Evolutionary conservation across 1,284 basidiomycete species (phyloP).

Genomic region (Ustilago cynodontis): DNA sequence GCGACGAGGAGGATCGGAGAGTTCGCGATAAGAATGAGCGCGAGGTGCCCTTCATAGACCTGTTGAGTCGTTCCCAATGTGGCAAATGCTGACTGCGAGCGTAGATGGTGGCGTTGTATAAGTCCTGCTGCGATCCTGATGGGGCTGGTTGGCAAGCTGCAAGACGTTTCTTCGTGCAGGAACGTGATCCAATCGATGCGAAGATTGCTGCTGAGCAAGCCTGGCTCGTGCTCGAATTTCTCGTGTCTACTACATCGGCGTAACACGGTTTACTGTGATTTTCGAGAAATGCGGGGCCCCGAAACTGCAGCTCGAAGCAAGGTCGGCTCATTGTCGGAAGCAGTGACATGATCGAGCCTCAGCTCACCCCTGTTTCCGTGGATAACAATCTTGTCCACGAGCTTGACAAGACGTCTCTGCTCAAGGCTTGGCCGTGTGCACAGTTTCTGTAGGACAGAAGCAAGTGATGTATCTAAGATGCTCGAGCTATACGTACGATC

Average conservation of each 20-base stretch:
- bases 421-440: too few species aligned
- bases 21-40: slow-evolving; percentile 1
- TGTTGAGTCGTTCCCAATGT: not conserved
- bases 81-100: not conserved
- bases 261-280: not conserved
- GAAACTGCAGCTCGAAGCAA: not conserved
- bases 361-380: too few species aligned
- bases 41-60: slow-evolving; percentile 23
- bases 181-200: not conserved
- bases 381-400: too few species aligned
- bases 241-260: not conserved
- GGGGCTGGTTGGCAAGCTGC: too few species aligned
- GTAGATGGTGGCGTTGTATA: not conserved
- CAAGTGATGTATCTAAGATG: not conserved
- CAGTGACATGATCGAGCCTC: not conserved
- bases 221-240: not conserved
- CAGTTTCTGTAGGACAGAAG: not conserved
- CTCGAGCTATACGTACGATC: not conserved
- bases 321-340: not conserved
- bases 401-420: too few species aligned
- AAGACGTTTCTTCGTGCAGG: not conserved
- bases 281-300: slow-evolving; percentile 3
- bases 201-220: not conserved
- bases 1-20: not conserved
- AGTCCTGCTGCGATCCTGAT: too few species aligned